phyloP scores from a whole-genome alignment of 2,329 filamentous ascomycete genomes.

The Arthrobotrys conoides region DNA sequence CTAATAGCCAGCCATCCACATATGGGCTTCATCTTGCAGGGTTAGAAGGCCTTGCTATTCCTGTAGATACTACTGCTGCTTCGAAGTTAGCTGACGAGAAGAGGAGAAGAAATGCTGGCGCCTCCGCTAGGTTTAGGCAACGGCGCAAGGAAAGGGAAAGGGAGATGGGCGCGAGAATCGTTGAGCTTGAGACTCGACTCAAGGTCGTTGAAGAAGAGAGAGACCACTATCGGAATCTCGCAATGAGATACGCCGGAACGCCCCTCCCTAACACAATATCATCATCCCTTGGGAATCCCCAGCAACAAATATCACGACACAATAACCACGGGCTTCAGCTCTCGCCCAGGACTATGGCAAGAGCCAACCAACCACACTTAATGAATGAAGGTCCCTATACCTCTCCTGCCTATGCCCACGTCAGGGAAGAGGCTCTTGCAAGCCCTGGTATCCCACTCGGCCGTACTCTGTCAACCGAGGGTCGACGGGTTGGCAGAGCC shows the following conservation, averaged over 20 bases:
- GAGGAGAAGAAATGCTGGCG: conserved; percentile 85
- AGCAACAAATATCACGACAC: conserved; percentile 27
- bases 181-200: conserved; percentile 74
- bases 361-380: conserved; percentile 55
- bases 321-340: conserved; percentile 53
- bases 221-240: conserved; percentile 80
- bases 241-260: conserved; percentile 70
- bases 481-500: conserved; percentile 49
- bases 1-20: conserved; percentile 40
- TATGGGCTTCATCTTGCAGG: conserved; percentile 63
- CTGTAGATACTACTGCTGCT: conserved; percentile 83
- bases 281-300: conserved; percentile 30
- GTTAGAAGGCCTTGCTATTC: conserved; percentile 73
- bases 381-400: conserved; percentile 58
- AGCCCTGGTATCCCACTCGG: conserved; percentile 52
- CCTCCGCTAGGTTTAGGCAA: conserved; percentile 84
- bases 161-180: conserved; percentile 78
- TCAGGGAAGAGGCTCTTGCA: conserved; percentile 48
- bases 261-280: conserved; percentile 57
- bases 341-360: conserved; percentile 56
- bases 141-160: conserved; percentile 86
- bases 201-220: conserved; percentile 74
- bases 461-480: conserved; percentile 49
- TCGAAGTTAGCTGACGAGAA: conserved; percentile 89
- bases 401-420: conserved; percentile 58